These are phyloP conservation scores for Trypanosoma rangeli DNA, from an alignment of 208 protist species.

Conservation along the genomic window DNA sequence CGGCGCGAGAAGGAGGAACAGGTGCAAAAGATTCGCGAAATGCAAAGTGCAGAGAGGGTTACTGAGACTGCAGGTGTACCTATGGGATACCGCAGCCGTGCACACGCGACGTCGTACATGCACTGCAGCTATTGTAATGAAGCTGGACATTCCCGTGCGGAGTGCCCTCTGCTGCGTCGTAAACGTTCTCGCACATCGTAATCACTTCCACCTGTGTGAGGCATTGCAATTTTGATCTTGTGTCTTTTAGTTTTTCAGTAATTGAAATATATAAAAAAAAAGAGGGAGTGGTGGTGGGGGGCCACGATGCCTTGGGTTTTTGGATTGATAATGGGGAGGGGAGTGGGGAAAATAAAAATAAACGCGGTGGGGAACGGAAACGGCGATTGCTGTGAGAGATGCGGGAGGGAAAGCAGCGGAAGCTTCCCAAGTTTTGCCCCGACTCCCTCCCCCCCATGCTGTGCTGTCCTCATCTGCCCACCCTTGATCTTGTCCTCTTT, in stretches of 20 bases:
- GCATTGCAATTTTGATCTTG: not conserved
- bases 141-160: constrained; percentile 56
- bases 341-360: no score
- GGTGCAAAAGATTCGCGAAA: constrained; percentile 40
- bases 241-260: not conserved
- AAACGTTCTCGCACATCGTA: constrained; percentile 50
- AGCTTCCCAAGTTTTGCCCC: not conserved
- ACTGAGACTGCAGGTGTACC: constrained; percentile 5
- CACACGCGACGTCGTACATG: constrained; percentile 55
- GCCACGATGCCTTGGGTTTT: not conserved
- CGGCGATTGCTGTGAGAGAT: no score
- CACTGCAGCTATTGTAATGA: constrained; percentile 89
- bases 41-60: constrained; percentile 37
- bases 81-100: constrained; percentile 28
- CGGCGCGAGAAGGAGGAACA: constrained; percentile 36
- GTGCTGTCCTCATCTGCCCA: not conserved
- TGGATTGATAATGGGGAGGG: not conserved
- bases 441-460: not conserved
- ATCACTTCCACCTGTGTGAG: not conserved
- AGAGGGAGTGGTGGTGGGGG: not conserved
- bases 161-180: constrained; percentile 69
- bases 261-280: not conserved
- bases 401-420: no score
- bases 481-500: not conserved
- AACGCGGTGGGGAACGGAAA: no score